Conservation (phyloP, 352 stramenopile genomes). For the Pythium coloratum region DNA sequence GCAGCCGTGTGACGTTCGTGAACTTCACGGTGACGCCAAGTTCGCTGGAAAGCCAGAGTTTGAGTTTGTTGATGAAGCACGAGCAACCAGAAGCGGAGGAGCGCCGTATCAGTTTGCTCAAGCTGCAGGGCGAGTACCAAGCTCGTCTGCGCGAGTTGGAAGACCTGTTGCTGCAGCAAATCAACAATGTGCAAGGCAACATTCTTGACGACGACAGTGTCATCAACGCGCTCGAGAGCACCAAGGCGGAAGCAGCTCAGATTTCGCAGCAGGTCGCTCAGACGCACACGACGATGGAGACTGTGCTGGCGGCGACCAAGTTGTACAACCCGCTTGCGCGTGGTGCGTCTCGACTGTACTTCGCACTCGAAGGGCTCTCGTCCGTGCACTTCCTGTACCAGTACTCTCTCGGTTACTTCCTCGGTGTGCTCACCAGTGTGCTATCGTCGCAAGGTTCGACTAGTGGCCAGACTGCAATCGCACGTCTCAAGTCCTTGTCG, state of each 20-base stretch:
- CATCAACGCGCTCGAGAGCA: constrained; percentile 97
- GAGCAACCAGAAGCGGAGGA: constrained; percentile 98
- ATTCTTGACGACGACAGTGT: constrained; percentile 99
- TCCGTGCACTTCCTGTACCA: constrained; percentile 99
- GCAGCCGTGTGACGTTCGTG: constrained; percentile 98
- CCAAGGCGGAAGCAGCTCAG: constrained; percentile 97
- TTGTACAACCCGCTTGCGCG: constrained; percentile 95
- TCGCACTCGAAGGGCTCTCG: constrained; percentile 92
- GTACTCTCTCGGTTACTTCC: constrained; percentile 98
- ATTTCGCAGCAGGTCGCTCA: constrained; percentile 92
- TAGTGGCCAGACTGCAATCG: constrained; percentile 22
- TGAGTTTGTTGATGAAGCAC: constrained; percentile 95
- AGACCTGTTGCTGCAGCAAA: constrained; percentile 97
- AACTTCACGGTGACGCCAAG: constrained; percentile 99
- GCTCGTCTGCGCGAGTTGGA: constrained; percentile 96
- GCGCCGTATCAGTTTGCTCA: constrained; percentile 94
- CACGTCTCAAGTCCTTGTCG: constrained; percentile 68
- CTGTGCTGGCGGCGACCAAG: constrained; percentile 89
- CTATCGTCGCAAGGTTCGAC: constrained; percentile 42
- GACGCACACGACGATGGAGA: constrained; percentile 80
- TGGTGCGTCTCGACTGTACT: constrained; percentile 89
- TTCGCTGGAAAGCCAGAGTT: constrained; percentile 96
- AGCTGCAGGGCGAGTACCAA: constrained; percentile 98
- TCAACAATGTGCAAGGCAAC: constrained; percentile 98
- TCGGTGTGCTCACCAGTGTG: constrained; percentile 94